Conservation (phyloP, 257 asterid genomes). For the Penstemon newberryi region DNA sequence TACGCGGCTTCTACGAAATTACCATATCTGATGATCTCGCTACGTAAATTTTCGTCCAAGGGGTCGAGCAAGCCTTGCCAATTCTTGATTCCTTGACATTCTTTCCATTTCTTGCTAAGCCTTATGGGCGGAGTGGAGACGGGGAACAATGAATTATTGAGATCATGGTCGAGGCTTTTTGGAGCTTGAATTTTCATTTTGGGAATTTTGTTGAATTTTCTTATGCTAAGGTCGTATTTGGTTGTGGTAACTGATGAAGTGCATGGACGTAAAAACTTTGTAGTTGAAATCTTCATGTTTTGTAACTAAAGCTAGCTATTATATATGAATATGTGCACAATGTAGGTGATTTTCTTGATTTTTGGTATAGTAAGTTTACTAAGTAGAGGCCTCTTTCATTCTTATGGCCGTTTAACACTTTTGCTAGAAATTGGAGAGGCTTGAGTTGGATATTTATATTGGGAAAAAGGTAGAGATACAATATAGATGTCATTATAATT, state of each 20-base stretch:
- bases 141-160: neutral
- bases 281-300: slow-evolving; percentile 45
- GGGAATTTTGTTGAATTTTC: slow-evolving; percentile 19
- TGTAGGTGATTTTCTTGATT: neutral
- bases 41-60: slow-evolving; percentile 61
- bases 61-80: slow-evolving; percentile 92
- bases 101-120: slow-evolving; percentile 59
- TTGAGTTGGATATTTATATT: slow-evolving; percentile 38
- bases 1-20: slow-evolving; percentile 74
- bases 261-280: slow-evolving; percentile 44
- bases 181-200: slow-evolving; percentile 25
- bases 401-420: neutral
- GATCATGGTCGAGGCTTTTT: slow-evolving; percentile 2
- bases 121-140: slow-evolving; percentile 10
- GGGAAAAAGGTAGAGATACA: slow-evolving; percentile 21
- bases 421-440: neutral
- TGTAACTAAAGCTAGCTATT: neutral
- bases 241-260: slow-evolving; percentile 23
- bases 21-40: slow-evolving; percentile 75
- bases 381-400: neutral
- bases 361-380: neutral
- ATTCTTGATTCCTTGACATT: slow-evolving; percentile 62
- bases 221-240: slow-evolving; percentile 2
- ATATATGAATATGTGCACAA: neutral
- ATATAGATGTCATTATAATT: neutral